Base-by-base conservation (phyloP, 768 basidiomycete species). In the Kwoniella sp. region DNA sequence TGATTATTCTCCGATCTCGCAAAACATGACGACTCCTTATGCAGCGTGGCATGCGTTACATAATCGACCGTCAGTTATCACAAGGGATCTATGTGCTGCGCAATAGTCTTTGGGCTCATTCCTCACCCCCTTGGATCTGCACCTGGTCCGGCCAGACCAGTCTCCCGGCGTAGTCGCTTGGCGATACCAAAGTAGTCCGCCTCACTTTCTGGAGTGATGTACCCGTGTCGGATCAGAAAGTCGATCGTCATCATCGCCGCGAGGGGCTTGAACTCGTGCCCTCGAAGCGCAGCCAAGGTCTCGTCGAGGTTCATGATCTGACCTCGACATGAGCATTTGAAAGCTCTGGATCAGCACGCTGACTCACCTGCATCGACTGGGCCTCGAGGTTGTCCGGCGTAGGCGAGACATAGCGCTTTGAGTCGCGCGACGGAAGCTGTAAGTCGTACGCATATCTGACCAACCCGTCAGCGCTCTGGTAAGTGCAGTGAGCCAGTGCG, bases 191-290 rank as follows among this genome's bases (percentile, higher is more conserved):
- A 75, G 66, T 80, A 92, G 53, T 88, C 78, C 1, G 85, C 82
- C 68, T 98, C 95, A 53, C 84, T 87, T 56, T 92, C 90, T 0
- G 89, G 82, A 0, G 88, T 92, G 46, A 96, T 78, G 56, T 84
- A 79, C 0, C 91, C 91, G 52, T 86, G 84, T 1, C 91, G 82
- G 44, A 96, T 81, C 73, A 98, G 80, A 50, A 96, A 84, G 72
- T 98, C 91, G 41, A 98, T 76, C 41, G 95, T 76, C n/a, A 91
- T 89, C 2, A 88, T 62, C 4, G 85, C 89, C 60, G 89, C 95
- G 65, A 96, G 96, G 1, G 89, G 80, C 73, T 98, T 98, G 80
- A 99, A 98, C 17, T 84, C 70, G 0, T 84, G 84, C 8, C 75
- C 72, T 19, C 80, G 81, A 77, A 98, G 82, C 46, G 80, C 82